Percentiles rank a stretch among this genome's conserved stretches.
Conservation (phyloP, 306 rosid species). For the Vigna angularis region DNA sequence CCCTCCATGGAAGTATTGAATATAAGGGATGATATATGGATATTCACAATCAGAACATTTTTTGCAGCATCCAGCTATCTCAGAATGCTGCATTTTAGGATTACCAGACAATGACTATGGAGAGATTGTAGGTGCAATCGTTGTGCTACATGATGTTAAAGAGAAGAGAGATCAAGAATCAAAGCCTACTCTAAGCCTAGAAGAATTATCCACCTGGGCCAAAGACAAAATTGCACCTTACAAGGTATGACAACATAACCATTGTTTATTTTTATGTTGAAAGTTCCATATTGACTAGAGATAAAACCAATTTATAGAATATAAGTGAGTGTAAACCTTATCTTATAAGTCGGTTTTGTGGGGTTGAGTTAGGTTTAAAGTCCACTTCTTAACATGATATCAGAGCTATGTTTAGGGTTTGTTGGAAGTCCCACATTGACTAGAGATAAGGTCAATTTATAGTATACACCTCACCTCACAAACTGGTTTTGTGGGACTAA, state of each 20-base stretch:
- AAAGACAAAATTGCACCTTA: constrained; percentile 89
- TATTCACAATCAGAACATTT: constrained; percentile 35
- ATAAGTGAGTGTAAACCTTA: too few relatives aligned
- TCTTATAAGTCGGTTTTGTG: too few relatives aligned
- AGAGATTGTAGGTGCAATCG: constrained; percentile 79
- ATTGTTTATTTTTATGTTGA: neutral
- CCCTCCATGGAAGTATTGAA: neutral
- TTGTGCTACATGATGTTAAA: constrained; percentile 65
- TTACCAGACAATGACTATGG: constrained; percentile 85
- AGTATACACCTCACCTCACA: too few relatives aligned
- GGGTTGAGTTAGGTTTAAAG: too few relatives aligned
- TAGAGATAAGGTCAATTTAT: too few relatives aligned
- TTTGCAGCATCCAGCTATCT: constrained; percentile 76
- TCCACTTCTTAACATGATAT: too few relatives aligned
- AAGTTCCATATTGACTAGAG: too few relatives aligned
- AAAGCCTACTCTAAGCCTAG: constrained; percentile 64
- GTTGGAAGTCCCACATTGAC: too few relatives aligned
- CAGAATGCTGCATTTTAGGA: constrained; percentile 93
- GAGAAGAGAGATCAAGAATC: constrained; percentile 57
- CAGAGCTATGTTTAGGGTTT: too few relatives aligned
- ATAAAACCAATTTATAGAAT: too few relatives aligned
- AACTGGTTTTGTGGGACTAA: too few relatives aligned
- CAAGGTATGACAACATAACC: constrained; percentile 66
- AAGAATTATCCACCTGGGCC: constrained; percentile 80
- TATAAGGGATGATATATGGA: constrained; percentile 10